These are phyloP conservation scores for Ophiostoma tasmaniense DNA, from an alignment of 2,329 filamentous ascomycete genomes.

Conservation along the genomic window DNA sequence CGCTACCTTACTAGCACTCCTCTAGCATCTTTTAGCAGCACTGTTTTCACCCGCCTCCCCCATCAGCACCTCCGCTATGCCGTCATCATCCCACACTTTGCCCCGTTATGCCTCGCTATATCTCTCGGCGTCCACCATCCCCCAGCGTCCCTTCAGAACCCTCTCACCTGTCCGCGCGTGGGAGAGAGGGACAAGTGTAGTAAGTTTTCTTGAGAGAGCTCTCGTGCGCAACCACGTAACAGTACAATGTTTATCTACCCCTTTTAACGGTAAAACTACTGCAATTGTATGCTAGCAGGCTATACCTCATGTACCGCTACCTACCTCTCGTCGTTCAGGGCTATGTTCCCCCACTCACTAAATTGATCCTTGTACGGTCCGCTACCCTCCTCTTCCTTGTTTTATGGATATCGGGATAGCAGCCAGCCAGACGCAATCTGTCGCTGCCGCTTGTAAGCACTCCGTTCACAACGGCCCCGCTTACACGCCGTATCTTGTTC, in stretches of 20 bases:
- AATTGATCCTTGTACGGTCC: neutral
- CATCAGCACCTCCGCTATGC: neutral
- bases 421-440: neutral
- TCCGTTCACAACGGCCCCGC: neutral
- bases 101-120: neutral
- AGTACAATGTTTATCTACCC: neutral
- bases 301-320: neutral
- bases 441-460: neutral
- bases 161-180: neutral
- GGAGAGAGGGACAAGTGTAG: neutral
- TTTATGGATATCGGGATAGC: neutral
- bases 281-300: neutral
- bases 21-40: neutral
- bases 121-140: neutral
- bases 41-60: neutral
- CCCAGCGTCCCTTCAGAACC: neutral
- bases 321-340: neutral
- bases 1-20: neutral
- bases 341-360: neutral
- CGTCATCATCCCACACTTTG: slow-evolving; percentile 4
- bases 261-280: neutral
- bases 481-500: slow-evolving; percentile 5
- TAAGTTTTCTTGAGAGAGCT: neutral
- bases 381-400: neutral
- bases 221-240: neutral